phyloP scores from a whole-genome alignment of 768 basidiomycete genomes.

The Mycena amicta region DNA sequence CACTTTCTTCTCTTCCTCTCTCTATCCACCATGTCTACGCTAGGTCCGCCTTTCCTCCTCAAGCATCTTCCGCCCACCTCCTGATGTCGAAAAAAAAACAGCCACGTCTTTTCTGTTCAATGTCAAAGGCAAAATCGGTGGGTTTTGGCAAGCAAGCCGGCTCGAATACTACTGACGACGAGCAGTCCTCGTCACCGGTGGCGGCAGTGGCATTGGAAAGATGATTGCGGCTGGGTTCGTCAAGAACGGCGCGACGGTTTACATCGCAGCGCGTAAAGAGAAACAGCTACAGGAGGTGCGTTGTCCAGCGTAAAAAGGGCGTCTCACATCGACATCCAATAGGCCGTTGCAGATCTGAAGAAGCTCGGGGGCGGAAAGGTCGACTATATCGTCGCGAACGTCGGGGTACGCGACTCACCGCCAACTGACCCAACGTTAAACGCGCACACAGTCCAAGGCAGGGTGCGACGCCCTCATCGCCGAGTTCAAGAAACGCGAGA shows the following conservation, averaged over 20 bases:
- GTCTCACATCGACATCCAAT: background rate
- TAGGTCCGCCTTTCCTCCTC: background rate
- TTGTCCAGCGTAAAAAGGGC: background rate
- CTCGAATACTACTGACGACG: too few relatives aligned
- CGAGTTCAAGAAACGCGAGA: slow-evolving; percentile 69
- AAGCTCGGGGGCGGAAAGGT: slow-evolving; percentile 60
- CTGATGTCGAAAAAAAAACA: too few relatives aligned
- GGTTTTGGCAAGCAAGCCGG: too few relatives aligned
- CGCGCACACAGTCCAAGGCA: slow-evolving; percentile 73
- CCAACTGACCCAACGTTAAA: too few relatives aligned
- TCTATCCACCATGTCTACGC: background rate
- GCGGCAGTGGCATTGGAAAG: slow-evolving; percentile 67
- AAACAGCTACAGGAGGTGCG: slow-evolving; percentile 19
- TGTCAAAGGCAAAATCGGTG: slow-evolving; percentile 72
- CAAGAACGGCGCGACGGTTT: slow-evolving; percentile 52
- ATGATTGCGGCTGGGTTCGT: slow-evolving; percentile 71
- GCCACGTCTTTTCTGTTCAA: slow-evolving; percentile 59
- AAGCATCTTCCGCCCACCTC: background rate
- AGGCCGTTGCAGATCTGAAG: slow-evolving; percentile 64
- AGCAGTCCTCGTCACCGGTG: slow-evolving; percentile 71
- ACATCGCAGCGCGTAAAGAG: slow-evolving; percentile 36
- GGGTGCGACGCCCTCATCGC: slow-evolving; percentile 75
- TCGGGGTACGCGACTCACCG: slow-evolving; percentile 69
- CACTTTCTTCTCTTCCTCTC: background rate
- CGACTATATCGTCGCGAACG: slow-evolving; percentile 74